Evolutionary conservation across 2,329 filamentous ascomycete genomes (phyloP), one percentile per base, ranked within the genome.

Genomic region (Cercospora zeae-maydis): DNA sequence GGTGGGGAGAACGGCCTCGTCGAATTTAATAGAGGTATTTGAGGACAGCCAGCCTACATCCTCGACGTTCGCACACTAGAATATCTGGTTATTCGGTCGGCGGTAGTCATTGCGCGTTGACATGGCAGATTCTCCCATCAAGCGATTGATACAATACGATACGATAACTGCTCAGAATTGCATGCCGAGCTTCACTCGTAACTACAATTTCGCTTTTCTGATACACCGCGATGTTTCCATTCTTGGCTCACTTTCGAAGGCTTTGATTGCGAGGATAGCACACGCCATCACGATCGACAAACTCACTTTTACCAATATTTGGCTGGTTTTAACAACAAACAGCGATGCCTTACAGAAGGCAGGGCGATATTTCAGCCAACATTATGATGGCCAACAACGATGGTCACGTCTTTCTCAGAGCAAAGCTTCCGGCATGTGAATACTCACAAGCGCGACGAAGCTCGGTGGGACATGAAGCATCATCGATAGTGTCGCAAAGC

Each of bases 21-120:
- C n/a, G 91, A 96, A 75, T 98, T 99, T 78, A 98, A 99, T 78
- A 86, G 95, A 73, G 95, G 95, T 11, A 93, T 99, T 71, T 97
- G 58, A 55, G 3, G 6, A 21, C 42, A 10, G 21, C n/a, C 21
- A 24, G 24, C 21, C 42, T 30, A 49, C 8, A 3, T n/a, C 2
- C 8, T 11, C 27, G 42, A 27, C 42, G 13, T n/a, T 49, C 13
- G 21, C 21, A 19, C 27, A 14, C 14, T 24, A 11, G 42, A 14
- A 21, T 27, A 4, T 4, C 13, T 21, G 4, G 13, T 27, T 13
- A 2, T 30, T 2, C 21, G 13, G 1, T 27, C 7, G 21, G 4
- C 21, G 14, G 4, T 14, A 27, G 14, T 27, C 10, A 13, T 2
- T 27, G 2, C 5, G 10, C 8, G 4, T 27, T n/a, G 6, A 30